These are phyloP conservation scores for Penicillium canescens DNA, from an alignment of 495 filamentous ascomycete species.

Conservation along the genomic window DNA sequence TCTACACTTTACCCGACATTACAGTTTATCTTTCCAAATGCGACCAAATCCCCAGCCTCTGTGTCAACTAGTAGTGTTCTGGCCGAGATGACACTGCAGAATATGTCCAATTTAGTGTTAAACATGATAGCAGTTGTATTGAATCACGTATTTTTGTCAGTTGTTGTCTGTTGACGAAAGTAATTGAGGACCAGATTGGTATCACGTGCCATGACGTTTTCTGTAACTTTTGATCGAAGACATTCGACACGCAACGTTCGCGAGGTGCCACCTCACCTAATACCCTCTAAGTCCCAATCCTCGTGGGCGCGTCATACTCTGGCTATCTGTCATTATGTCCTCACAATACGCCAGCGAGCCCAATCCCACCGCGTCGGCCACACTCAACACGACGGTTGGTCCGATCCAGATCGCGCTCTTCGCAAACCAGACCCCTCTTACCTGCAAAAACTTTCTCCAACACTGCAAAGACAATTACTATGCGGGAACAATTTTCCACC, in stretches of 20 bases:
- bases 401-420: constrained; percentile 90
- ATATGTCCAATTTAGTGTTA: neutral
- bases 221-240: constrained; percentile 5
- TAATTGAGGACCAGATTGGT: neutral
- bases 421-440: constrained; percentile 87
- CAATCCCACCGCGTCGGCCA: constrained; percentile 82
- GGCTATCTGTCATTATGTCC: constrained; percentile 58
- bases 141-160: neutral
- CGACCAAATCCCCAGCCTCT: neutral
- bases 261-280: neutral
- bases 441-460: constrained; percentile 94
- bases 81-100: neutral
- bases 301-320: constrained; percentile 1
- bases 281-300: neutral
- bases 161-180: neutral
- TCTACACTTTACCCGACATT: neutral
- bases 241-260: constrained; percentile 2
- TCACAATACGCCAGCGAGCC: constrained; percentile 92
- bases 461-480: constrained; percentile 95
- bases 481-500: constrained; percentile 88
- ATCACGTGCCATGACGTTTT: constrained; percentile 31
- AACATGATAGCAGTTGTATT: neutral
- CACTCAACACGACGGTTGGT: constrained; percentile 85
- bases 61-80: too few species aligned
- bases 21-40: neutral